Conservation (phyloP, 805 yeast species). For the Wickerhamiella musiphila region DNA sequence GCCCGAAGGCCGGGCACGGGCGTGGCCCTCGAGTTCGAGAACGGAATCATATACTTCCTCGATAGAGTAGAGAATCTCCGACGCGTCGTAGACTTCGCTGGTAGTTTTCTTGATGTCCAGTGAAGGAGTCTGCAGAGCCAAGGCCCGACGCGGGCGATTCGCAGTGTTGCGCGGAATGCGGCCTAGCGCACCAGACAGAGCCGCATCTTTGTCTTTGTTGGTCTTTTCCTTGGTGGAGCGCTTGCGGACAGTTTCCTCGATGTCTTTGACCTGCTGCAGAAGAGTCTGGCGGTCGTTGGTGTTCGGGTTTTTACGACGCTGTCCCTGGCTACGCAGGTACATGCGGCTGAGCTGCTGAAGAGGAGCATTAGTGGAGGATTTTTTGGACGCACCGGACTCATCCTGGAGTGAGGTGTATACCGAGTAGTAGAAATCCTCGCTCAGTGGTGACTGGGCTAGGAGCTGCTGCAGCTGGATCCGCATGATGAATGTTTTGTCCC, state of each 20-base stretch:
- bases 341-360: conserved; percentile 82
- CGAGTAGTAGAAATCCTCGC: conserved; percentile 92
- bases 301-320: conserved; percentile 66
- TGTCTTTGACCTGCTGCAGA: conserved; percentile 96
- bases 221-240: conserved; percentile 52
- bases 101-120: conserved; percentile 22
- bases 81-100: conserved; percentile 18
- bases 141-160: conserved; percentile 18
- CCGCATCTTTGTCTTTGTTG: no score
- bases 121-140: conserved; percentile 20
- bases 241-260: conserved; percentile 79
- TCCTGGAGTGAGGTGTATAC: conserved; percentile 64
- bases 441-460: conserved; percentile 92
- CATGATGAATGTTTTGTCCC: conserved; percentile 90
- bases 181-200: conserved; percentile 76
- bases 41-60: conserved; percentile 68
- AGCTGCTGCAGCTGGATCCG: conserved; percentile 88
- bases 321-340: conserved; percentile 42
- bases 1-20: conserved; percentile 35
- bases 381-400: no score
- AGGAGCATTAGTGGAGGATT: conserved; percentile 35
- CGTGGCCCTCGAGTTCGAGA: conserved; percentile 59
- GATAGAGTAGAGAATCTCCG: conserved; percentile 45
- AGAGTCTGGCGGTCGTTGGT: conserved; percentile 40
- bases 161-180: conserved; percentile 8